A percentile compares a stretch with the other conserved stretches of the same genome.
Evolutionary conservation across 1,284 basidiomycete genomes (phyloP).

Genomic region (Puccinia brachypodii): DNA sequence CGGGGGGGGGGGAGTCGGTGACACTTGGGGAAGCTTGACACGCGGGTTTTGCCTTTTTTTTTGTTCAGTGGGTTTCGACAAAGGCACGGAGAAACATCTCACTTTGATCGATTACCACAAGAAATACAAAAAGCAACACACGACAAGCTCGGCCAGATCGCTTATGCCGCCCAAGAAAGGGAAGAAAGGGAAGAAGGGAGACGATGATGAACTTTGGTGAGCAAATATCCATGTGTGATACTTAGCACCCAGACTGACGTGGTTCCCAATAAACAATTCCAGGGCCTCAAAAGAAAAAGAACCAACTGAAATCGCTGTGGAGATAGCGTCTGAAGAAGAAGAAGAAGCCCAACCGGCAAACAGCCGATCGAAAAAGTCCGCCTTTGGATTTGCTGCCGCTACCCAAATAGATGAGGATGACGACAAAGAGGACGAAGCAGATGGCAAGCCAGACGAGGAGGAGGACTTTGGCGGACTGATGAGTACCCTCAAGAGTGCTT

Average conservation of each 20-base stretch:
- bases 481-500: slow-evolving; percentile 27
- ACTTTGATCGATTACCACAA: too few relatives aligned
- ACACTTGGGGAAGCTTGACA: too few relatives aligned
- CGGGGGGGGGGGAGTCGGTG: too few relatives aligned
- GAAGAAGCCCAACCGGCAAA: not conserved
- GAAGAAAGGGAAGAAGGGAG: slow-evolving; percentile 35
- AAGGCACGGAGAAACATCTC: too few relatives aligned
- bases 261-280: not conserved
- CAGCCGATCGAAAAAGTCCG: slow-evolving; percentile 13
- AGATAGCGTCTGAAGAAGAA: not conserved
- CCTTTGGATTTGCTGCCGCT: slow-evolving; percentile 9
- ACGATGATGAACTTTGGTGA: slow-evolving; percentile 41
- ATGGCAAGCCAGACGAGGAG: slow-evolving; percentile 5
- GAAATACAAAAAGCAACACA: not conserved
- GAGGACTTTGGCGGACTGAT: slow-evolving; percentile 38
- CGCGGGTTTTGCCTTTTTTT: too few relatives aligned
- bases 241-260: not conserved
- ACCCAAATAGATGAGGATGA: not conserved
- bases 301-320: not conserved
- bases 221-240: not conserved
- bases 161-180: slow-evolving; percentile 40
- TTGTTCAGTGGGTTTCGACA: too few relatives aligned
- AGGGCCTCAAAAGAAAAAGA: slow-evolving; percentile 39
- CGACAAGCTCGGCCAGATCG: not conserved
- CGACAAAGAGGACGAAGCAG: not conserved